Base-by-base conservation (phyloP, 2,329 filamentous ascomycete genomes). In the Aspergillus neoniger region DNA sequence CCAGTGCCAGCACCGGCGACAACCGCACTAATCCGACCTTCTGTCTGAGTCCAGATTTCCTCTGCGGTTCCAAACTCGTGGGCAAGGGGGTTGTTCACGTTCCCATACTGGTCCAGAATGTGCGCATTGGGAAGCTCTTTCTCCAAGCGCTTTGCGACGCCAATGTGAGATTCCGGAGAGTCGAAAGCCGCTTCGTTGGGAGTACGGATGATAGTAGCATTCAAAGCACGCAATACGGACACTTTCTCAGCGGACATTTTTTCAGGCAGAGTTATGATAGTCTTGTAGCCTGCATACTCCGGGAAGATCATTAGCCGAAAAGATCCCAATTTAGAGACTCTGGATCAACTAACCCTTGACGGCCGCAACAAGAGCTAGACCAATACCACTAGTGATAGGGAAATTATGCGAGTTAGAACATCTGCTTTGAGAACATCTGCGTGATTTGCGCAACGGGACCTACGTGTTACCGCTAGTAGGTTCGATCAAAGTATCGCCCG, bases 201-300 rank as follows among this genome's bases (percentile, higher is more conserved):
- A 4, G 95, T 99, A 57, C 95, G 89, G 76, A 99, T 97, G 78
- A 99, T 98, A 73, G 96, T 97, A 44, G 95, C 95, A 65, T 94
- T 94, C 55, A 99, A 85, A 30, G 95, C 94, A 70, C 92, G 91
- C 63, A 99, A 85, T 28, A 99, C 95, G 2, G 94, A 90, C 41
- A 99, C 95, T 80, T 99, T 99, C 80, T 99, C 95, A 51, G 92
- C 91, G 1, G 92, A 97, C 95, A 99, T 99, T 84, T 99, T 99
- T 81, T 99, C 95, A 55, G 95, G 95, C 49, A 99, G 86, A 10
- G 95, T 99, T 77, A 99, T 99, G 79, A 99, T 98, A 43, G 93
- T 96, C 79, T 94, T 94, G 84, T 98, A 99, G 67, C 93, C 78
- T 79, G 48, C 4, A 47, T 12, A n/a, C 21, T 44, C 19, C 49